Conservation (phyloP, 768 basidiomycete genomes). For the Leccinum olivaceopallidum region DNA sequence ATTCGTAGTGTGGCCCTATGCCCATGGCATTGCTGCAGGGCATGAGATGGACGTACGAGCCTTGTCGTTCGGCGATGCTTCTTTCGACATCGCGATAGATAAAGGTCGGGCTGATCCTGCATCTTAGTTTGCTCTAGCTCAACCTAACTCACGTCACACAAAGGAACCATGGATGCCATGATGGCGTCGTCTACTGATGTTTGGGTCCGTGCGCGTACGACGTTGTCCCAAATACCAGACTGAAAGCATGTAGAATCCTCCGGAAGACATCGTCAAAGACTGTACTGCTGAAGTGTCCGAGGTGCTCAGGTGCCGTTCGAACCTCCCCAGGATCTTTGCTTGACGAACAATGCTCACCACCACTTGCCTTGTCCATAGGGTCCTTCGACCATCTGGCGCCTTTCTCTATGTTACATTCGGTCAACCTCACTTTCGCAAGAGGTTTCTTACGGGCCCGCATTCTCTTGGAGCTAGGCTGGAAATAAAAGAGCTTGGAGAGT, state of each 20-base stretch:
- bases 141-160: neutral
- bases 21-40: conserved; percentile 46
- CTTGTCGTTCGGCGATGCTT: conserved; percentile 53
- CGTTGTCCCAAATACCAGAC: neutral
- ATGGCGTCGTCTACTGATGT: conserved; percentile 81
- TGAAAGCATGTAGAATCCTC: conserved; percentile 57
- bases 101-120: conserved; percentile 51
- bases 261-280: conserved; percentile 64
- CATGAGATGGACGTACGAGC: conserved; percentile 81
- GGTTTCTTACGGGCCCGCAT: conserved; percentile 50
- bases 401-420: conserved; percentile 88
- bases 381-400: conserved; percentile 57
- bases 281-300: conserved; percentile 80
- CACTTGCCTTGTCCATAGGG: conserved; percentile 39
- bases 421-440: conserved; percentile 83
- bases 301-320: conserved; percentile 53
- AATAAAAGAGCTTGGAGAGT: conserved; percentile 70
- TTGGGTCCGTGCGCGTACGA: conserved; percentile 52
- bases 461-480: conserved; percentile 59
- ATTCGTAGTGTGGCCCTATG: neutral
- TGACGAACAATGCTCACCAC: neutral
- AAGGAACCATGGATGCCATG: conserved; percentile 88
- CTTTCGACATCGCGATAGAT: conserved; percentile 82
- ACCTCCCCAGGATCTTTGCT: neutral
- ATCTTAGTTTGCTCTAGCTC: neutral